Evolutionary conservation across 805 yeast species (phyloP), one percentile per base, ranked within the genome.

Genomic region (Komagataella mondaviorum): DNA sequence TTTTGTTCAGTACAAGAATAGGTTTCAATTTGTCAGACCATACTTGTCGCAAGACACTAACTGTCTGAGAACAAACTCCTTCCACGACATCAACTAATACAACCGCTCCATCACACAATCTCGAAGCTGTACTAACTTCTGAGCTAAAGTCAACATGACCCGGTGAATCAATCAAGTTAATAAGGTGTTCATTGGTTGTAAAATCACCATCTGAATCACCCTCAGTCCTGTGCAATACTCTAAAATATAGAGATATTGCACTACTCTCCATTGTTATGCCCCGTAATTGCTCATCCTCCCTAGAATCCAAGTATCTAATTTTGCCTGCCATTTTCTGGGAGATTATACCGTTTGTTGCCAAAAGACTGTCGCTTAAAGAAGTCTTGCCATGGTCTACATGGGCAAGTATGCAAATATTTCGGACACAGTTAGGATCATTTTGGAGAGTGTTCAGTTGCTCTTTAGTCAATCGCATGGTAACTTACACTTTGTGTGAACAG

Each of bases 381-480:
- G 99, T 93, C 68, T 93, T 93, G 23, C 99, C 99, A 63, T 93
- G 99, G 65, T 93, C 99, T 22, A 93, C 99, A 67, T 93, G 99
- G 0, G 99, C 99, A 49, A 93, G 73, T 55, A 93, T 88, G 67
- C 99, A 93, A 47, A 93, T 88, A 66, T 93, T 93, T 54, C 99
- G 75, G 30, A 91, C 81, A 54, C 79, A 71, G 14, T 75, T 68
- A 0, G 95, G 81, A 55, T 84, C 77, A 56, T 72, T 72, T 64
- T 91, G 97, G 17, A 89, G 69, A 55, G 77, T 66, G 36, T 77
- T 72, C 39, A 88, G 75, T 30, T 82, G 81, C 45, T 79, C 83
- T 4, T 84, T 73, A 2, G 86, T 75, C 22, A 87, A 72, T 64
- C 76, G 78, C 78, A 80, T 62, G 4, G 10, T 30, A 10, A 30